Percentiles rank a stretch among this genome's conserved stretches.
These are phyloP conservation scores for Conticribra guillardii DNA, from an alignment of 108 stramenopile species.

Conservation along the genomic window DNA sequence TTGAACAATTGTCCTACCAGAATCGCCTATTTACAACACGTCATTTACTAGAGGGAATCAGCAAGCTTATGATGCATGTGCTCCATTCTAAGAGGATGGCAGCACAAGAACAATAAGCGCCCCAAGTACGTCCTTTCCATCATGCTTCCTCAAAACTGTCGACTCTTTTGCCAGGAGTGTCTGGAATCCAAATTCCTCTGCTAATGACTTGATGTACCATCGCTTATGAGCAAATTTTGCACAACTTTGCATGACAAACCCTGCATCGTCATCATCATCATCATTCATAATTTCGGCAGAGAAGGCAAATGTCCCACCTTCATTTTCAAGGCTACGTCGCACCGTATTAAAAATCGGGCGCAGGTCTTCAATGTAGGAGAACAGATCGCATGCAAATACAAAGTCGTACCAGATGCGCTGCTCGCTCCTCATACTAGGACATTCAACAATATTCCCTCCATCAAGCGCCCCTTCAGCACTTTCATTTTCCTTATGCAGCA, in stretches of 20 bases:
- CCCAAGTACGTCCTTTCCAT: conserved; percentile 40
- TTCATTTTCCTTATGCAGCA: conserved; percentile 32
- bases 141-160: conserved; percentile 39
- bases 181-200: conserved; percentile 44
- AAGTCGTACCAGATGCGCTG: conserved; percentile 56
- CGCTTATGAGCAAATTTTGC: conserved; percentile 70
- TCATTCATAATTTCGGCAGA: conserved; percentile 64
- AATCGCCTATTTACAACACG: no score
- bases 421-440: neutral
- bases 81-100: conserved; percentile 5
- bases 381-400: conserved; percentile 75
- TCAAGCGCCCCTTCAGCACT: conserved; percentile 8
- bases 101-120: conserved; percentile 30
- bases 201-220: conserved; percentile 52
- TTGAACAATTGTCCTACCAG: no score
- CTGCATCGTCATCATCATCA: conserved; percentile 17
- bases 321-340: conserved; percentile 21
- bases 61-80: no score
- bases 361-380: conserved; percentile 69
- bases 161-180: conserved; percentile 27
- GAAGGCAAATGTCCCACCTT: conserved; percentile 64
- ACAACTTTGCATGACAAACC: conserved; percentile 57
- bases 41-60: no score
- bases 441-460: neutral
- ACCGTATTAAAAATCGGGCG: conserved; percentile 48